Evolutionary conservation across 176 grass and related monocot genomes (phyloP).

Genomic region (Leersia perrieri): DNA sequence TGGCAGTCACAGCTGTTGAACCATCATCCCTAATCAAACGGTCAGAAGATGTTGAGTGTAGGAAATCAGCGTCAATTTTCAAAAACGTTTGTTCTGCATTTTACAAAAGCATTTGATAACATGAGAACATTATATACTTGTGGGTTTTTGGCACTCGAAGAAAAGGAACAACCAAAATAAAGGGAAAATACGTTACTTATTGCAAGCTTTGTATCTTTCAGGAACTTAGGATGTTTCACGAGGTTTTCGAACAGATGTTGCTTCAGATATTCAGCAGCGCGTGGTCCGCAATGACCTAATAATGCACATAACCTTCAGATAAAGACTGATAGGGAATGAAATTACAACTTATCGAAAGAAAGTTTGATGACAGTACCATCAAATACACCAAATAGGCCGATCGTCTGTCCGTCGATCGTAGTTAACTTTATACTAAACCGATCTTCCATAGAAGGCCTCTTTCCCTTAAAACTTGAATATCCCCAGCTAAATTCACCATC

Average conservation of each 20-base stretch:
- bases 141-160: slow-evolving; percentile 4
- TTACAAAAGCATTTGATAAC: slow-evolving; percentile 25
- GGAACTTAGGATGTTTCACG: slow-evolving; percentile 72
- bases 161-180: slow-evolving; percentile 19
- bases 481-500: slow-evolving; percentile 67
- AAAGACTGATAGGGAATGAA: slow-evolving; percentile 10
- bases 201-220: slow-evolving; percentile 73
- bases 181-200: slow-evolving; percentile 51
- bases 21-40: slow-evolving; percentile 84
- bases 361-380: slow-evolving; percentile 60
- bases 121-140: slow-evolving; percentile 19
- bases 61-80: slow-evolving; percentile 72
- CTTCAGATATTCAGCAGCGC: slow-evolving; percentile 82
- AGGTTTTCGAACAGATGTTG: slow-evolving; percentile 80
- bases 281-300: slow-evolving; percentile 75
- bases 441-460: slow-evolving; percentile 79
- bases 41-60: slow-evolving; percentile 45
- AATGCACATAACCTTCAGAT: slow-evolving; percentile 1
- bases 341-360: slow-evolving; percentile 4
- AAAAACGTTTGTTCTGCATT: slow-evolving; percentile 52
- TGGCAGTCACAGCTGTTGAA: slow-evolving; percentile 70
- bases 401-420: slow-evolving; percentile 43
- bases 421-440: slow-evolving; percentile 65
- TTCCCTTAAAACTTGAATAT: slow-evolving; percentile 70
- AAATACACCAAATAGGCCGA: slow-evolving; percentile 78